Base-by-base conservation (phyloP, 495 filamentous ascomycete genomes). In the Tuber brumale region DNA sequence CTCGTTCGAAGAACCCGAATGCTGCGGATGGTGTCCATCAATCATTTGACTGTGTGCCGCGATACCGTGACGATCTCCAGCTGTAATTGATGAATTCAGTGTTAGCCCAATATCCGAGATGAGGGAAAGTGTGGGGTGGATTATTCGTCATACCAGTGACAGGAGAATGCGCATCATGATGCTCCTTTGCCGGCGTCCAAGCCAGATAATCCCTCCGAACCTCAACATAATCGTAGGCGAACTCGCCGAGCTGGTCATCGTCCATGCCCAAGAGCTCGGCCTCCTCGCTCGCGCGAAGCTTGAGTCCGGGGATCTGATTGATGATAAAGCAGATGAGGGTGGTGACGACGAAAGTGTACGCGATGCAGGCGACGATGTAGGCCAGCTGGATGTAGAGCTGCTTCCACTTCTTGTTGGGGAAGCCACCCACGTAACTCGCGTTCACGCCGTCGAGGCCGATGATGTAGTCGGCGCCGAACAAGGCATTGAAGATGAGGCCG, bases 201-300 rank as follows among this genome's bases (percentile, higher is more conserved):
- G 95, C 95, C 23, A 97, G 89, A 87, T 97, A 99, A 84, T 99
- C 95, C 76, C 95, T 90, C 75, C 95, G 91, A 76, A 99, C 95
- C 87, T 99, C 95, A 80, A 99, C 95, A 84, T 99, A 99, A 85
- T 99, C 95, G 86, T 99, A 99, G 10, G 95, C 96, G 83, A 99
- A 99, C 85, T 99, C 95, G 83, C 95, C 95, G 46, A 97, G 91
- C 83, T 99, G 95, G 86, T 99, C 95, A 84, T 98, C 96, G 81
- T 99, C 95, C 94, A 98, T 97, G 75, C 95, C 95, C 72, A 98
- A 89, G 31, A 99, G 89, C 85, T 99, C 95, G n/a, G 96, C 95
- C 85, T 99, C 93, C 81, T 97, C 93, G 45, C 90, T 93, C 18
- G 95, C 95, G 70, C 95, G 92, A 75, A 99, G 92, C 78, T 97